Evolutionary conservation across 2,329 filamentous ascomycete genomes (phyloP).

Genomic region (Microsporum canis): DNA sequence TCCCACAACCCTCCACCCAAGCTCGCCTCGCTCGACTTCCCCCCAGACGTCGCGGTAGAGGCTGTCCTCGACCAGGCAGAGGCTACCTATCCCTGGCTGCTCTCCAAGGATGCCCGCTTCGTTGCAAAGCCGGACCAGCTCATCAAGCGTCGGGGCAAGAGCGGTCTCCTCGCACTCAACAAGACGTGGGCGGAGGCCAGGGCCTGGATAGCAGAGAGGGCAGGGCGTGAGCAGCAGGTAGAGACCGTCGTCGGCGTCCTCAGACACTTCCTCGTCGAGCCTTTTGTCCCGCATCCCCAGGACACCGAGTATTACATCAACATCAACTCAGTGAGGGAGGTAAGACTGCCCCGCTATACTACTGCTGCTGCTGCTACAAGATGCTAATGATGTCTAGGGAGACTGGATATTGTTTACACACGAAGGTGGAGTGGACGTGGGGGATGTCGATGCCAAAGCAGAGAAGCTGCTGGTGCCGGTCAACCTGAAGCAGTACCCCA

Average conservation of each 20-base stretch:
- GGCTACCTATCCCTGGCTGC: constrained; percentile 91
- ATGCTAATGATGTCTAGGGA: constrained; percentile 47
- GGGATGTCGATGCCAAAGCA: constrained; percentile 96
- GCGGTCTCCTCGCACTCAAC: constrained; percentile 88
- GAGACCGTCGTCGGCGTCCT: constrained; percentile 82
- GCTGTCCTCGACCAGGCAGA: constrained; percentile 90
- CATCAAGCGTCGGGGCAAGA: constrained; percentile 99
- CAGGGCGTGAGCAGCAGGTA: constrained; percentile 84
- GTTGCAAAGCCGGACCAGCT: constrained; percentile 99
- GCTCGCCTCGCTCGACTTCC: constrained; percentile 86
- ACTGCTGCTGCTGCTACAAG: neutral
- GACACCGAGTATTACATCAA: constrained; percentile 99
- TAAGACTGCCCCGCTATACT: constrained; percentile 45
- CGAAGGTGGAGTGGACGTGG: constrained; percentile 98
- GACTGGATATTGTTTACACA: constrained; percentile 99
- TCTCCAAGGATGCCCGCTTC: constrained; percentile 73
- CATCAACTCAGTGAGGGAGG: constrained; percentile 99
- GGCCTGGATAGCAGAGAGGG: constrained; percentile 85
- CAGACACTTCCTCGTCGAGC: constrained; percentile 94
- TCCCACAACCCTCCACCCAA: constrained; percentile 89
- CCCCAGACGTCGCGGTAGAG: constrained; percentile 71
- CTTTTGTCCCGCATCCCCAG: constrained; percentile 89
- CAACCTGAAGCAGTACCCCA: constrained; percentile 86
- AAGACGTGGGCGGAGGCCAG: constrained; percentile 92
- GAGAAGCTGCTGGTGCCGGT: constrained; percentile 98